These are phyloP conservation scores for Brassica rapa DNA, from an alignment of 345 rosid species.

Conservation along the genomic window DNA sequence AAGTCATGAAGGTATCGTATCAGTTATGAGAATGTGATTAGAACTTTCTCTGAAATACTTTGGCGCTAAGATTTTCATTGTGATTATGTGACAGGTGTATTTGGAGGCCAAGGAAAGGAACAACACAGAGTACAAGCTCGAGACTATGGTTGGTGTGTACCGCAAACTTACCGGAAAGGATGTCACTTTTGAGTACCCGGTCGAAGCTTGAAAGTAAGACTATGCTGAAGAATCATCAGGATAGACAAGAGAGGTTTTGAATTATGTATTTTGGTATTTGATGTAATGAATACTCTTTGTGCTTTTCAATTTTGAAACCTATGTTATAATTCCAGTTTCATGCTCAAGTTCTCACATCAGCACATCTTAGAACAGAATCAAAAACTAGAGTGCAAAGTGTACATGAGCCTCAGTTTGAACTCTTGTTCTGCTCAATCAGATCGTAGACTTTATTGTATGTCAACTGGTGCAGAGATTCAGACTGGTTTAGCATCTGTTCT, in stretches of 20 bases:
- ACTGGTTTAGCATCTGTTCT: no score
- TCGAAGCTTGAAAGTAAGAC: slow-evolving; percentile 54
- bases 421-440: no score
- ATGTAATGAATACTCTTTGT: slow-evolving; percentile 20
- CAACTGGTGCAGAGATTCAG: no score
- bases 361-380: no score
- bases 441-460: no score
- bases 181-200: slow-evolving; percentile 78
- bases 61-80: neutral
- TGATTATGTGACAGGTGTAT: slow-evolving; percentile 49
- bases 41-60: neutral
- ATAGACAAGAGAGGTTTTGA: slow-evolving; percentile 28
- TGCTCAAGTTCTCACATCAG: no score
- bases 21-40: neutral
- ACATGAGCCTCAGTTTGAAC: neutral
- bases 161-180: slow-evolving; percentile 85
- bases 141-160: slow-evolving; percentile 75
- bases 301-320: slow-evolving; percentile 30
- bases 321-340: neutral
- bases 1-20: slow-evolving; percentile 64
- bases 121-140: slow-evolving; percentile 81
- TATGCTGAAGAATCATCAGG: slow-evolving; percentile 26
- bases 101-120: slow-evolving; percentile 82
- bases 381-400: no score
- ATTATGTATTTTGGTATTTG: slow-evolving; percentile 37